phyloP scores from a whole-genome alignment of 805 yeast species.

The Myxozyma nipponensis region DNA sequence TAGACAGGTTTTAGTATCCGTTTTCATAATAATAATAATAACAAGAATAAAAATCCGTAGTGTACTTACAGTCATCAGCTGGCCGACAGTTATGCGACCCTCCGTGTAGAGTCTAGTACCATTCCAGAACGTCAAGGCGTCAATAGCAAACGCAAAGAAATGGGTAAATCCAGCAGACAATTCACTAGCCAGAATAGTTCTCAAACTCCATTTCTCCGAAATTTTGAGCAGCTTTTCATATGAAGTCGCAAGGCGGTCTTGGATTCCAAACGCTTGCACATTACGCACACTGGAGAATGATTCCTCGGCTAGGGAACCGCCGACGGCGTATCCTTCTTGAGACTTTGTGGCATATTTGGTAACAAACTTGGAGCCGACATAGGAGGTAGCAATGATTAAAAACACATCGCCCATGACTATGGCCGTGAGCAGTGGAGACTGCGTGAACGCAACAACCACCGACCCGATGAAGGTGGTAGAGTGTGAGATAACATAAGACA shows the following conservation, averaged over 20 bases:
- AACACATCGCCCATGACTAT: constrained; percentile 38
- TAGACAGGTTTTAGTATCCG: not conserved
- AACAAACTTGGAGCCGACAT: constrained; percentile 34
- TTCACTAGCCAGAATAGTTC: constrained; percentile 34
- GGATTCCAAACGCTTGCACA: constrained; percentile 43
- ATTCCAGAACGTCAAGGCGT: constrained; percentile 44
- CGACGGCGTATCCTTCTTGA: constrained; percentile 24
- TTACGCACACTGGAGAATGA: constrained; percentile 42
- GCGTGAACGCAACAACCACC: constrained; percentile 38
- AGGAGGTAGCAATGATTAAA: constrained; percentile 35
- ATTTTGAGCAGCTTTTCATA: constrained; percentile 35
- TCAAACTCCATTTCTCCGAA: constrained; percentile 31
- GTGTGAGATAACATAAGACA: constrained; percentile 41
- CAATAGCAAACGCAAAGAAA: constrained; percentile 38
- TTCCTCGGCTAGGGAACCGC: constrained; percentile 42
- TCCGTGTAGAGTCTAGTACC: constrained; percentile 40
- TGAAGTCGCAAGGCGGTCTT: constrained; percentile 36
- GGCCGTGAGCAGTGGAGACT: constrained; percentile 38
- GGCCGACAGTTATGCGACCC: constrained; percentile 37
- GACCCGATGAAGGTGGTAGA: constrained; percentile 41
- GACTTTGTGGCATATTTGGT: constrained; percentile 19
- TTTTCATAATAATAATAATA: not conserved
- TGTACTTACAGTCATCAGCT: constrained; percentile 37
- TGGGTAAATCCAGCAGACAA: constrained; percentile 41
- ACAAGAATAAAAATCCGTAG: not conserved